Evolutionary conservation across 73 alveolate species (phyloP), one percentile per base, ranked within the genome.

Genomic region (Paramecium sonneborni): DNA sequence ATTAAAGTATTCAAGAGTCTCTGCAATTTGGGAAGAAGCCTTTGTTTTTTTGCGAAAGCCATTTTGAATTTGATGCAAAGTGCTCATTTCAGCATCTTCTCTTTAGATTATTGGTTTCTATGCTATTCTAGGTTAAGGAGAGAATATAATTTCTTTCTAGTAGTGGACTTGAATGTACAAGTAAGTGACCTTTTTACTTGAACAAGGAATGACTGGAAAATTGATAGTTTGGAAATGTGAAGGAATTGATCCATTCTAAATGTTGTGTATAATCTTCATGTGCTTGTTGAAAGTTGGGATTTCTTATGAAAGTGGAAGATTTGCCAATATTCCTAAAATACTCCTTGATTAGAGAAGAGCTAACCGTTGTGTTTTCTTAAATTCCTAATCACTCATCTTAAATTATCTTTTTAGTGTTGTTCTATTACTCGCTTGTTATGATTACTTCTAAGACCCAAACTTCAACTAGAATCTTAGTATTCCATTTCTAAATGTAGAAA

Each of bases 391-490:
- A 2, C 26, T 62, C 0, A 32, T 26, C 39, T 30, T 32, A 62
- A 62, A 62, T 14, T 10, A 62, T 62, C 84, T 62, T 62, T 62
- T 62, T 62, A 62, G 84, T 62, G 39, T 62, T 30, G 84, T 62
- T 62, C 84, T 62, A 62, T 62, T 62, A 62, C 84, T 62, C 84
- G 23, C 24, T 62, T 26, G 84, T 62, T 62, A 62, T 62, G 84
- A 62, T 62, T 62, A 62, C 84, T 62, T 62, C 84, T 30, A 62
- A 62, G 39, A 62, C 84, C 84, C 84, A 62, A 62, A 26, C 44
- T 62, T 62, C 84, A 14, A 62, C 84, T 12, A 62, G 39, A 30
- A 62, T 62, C 21, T 44, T 15, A 6, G 84, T 62, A 62, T 62
- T 62, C 84, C 84, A 62, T 62, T 32, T 62, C 44, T 62, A 30